Conservation (phyloP, 495 filamentous ascomycete genomes). For the Aeminium ludgeri region DNA sequence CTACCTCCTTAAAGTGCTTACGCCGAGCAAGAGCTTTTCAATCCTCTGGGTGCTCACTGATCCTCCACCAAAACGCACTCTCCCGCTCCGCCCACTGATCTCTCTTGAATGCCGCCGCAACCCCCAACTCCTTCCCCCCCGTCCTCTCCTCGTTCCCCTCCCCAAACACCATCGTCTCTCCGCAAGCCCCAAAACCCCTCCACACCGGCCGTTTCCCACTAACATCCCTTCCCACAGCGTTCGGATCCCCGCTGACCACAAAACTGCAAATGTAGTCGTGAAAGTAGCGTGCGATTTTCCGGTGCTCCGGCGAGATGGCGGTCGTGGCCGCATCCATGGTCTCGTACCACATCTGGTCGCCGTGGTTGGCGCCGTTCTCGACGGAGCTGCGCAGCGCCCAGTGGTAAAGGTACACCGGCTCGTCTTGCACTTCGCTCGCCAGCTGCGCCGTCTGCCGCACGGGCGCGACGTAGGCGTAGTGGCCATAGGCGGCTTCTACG, state of each 20-base stretch:
- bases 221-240: constrained; percentile 21
- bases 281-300: constrained; percentile 34
- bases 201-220: constrained; percentile 24
- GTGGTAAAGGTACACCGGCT: constrained; percentile 40
- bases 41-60: background rate
- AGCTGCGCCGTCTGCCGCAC: constrained; percentile 44
- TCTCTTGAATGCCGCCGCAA: constrained; percentile 28
- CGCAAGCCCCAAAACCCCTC: constrained; percentile 15
- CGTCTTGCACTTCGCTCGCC: constrained; percentile 12
- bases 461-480: constrained; percentile 52
- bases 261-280: constrained; percentile 42
- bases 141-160: constrained; percentile 43
- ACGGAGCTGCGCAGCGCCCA: constrained; percentile 36
- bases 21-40: background rate
- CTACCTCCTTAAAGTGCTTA: too few species aligned
- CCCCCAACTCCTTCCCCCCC: constrained; percentile 26
- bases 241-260: constrained; percentile 35
- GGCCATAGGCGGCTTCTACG: constrained; percentile 44
- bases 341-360: constrained; percentile 40
- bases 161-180: constrained; percentile 37
- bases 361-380: constrained; percentile 40
- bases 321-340: constrained; percentile 32
- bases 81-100: constrained; percentile 32
- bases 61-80: constrained; percentile 40
- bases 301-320: constrained; percentile 28